Evolutionary conservation across 2,329 filamentous ascomycete species (phyloP), one percentile per base, ranked within the genome.

Genomic region (Colletotrichum agaves): DNA sequence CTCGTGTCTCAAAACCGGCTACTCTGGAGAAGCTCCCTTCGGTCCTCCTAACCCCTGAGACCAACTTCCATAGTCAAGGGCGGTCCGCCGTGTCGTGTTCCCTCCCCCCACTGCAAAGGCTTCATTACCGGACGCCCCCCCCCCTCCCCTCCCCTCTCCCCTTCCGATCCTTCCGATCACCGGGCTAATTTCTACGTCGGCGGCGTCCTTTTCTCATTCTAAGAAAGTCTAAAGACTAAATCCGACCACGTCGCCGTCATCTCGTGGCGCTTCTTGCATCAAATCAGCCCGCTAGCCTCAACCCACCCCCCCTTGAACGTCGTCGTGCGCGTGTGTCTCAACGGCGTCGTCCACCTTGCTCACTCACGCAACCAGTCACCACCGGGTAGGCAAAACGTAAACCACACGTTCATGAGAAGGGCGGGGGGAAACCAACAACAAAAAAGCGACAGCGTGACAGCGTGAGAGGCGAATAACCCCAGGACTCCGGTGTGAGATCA

Each of bases 121-220:
- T 37, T 15, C 47, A 56, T 56, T 43, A 56, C 37, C 31, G 52
- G 37, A 11, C 49, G 15, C 27, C 53, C 10, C 27, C 8, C 27
- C 53, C 43, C 61, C 53, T n/a, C 27, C 53, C 43, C 61, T 44
- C 27, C 53, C 10, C 27, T 4, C 27, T 44, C 43, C 61, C 53
- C 63, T 50, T 57, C 57, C 39, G 44, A 63, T 63, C 52, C 50
- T 52, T 58, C 44, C 59, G 50, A 58, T 67, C 27, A 52, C 52
- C 60, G 44, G 41, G 44, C 50, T 50, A 67, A 67, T 67, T 63
- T 67, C 63, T 59, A 67, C 63, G 39, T 52, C 33, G 55, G 62
- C 49, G 23, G 58, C 63, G 10, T 62, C 4, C 50, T 35, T 56
- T 56, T 35, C 23, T 23, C 27, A 8, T 21, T 37, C 21, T 35